A percentile compares a stretch with the other conserved stretches of the same genome.
Evolutionary conservation across 352 stramenopile species (phyloP).

Genomic region (Blastocystis sp.): DNA sequence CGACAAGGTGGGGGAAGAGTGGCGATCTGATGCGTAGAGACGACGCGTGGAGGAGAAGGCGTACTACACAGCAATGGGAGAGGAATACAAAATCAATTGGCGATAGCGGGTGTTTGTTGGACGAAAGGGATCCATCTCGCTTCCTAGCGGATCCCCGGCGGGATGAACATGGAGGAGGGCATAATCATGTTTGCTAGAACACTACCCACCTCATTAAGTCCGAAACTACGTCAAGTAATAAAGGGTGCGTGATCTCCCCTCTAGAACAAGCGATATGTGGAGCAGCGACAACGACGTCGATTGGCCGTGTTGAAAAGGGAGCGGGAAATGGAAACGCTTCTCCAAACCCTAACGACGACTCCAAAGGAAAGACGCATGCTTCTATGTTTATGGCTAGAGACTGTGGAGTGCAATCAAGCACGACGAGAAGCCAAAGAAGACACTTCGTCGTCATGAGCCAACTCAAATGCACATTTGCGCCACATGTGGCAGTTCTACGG

Average conservation of each 20-base stretch:
- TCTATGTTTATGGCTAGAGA: not conserved
- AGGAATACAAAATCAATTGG: constrained; percentile 72
- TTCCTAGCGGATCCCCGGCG: not conserved
- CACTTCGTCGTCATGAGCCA: not conserved
- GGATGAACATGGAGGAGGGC: not conserved
- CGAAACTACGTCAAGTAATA: not conserved
- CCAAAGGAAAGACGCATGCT: not conserved
- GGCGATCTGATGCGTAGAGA: not conserved
- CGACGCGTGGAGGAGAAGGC: constrained; percentile 41
- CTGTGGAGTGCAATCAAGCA: not conserved
- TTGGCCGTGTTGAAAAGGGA: not conserved
- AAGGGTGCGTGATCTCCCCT: not conserved
- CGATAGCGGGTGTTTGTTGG: constrained; percentile 56
- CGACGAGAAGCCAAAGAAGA: not conserved
- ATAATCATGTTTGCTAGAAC: not conserved
- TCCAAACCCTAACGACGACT: not conserved
- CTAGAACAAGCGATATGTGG: not conserved
- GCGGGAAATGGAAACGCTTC: not conserved
- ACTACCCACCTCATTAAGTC: not conserved
- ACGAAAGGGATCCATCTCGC: not conserved
- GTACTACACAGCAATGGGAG: constrained; percentile 34
- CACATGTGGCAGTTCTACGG: not conserved
- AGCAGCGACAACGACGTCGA: not conserved
- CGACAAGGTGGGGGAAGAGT: constrained; percentile 2
- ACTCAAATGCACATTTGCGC: not conserved